Conservation (phyloP, 1,139 yeast species). For the Candida tetrigidarum region DNA sequence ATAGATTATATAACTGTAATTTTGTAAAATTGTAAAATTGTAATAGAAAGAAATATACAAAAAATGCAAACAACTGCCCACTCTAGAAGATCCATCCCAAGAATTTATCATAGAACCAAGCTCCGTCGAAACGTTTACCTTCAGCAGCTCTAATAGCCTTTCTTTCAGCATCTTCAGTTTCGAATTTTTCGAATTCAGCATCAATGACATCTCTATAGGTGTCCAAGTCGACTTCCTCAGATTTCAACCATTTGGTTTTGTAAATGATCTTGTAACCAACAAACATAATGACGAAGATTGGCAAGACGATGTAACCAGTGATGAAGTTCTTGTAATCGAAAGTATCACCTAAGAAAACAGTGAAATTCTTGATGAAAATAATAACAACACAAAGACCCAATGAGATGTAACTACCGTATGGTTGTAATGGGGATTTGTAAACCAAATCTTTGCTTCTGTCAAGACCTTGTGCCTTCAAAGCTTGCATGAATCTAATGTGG, state of each 20-base stretch:
- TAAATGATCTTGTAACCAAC: constrained; percentile 61
- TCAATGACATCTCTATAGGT: constrained; percentile 70
- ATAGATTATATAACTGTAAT: not conserved
- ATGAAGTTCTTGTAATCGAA: constrained; percentile 58
- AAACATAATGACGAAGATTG: constrained; percentile 59
- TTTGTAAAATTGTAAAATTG: not conserved
- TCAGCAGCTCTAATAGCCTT: constrained; percentile 42
- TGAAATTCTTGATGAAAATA: constrained; percentile 72
- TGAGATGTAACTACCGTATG: constrained; percentile 64
- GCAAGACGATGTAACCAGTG: constrained; percentile 80
- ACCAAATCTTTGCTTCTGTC: constrained; percentile 44
- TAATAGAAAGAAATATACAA: not conserved
- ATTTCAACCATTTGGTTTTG: constrained; percentile 54
- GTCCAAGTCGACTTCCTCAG: constrained; percentile 65
- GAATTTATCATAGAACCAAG: constrained; percentile 60
- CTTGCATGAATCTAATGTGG: constrained; percentile 65
- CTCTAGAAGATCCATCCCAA: constrained; percentile 40
- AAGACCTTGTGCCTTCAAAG: constrained; percentile 65
- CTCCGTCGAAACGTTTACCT: constrained; percentile 43
- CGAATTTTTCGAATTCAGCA: constrained; percentile 64
- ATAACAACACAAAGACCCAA: constrained; percentile 57
- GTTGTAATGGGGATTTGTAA: constrained; percentile 69
- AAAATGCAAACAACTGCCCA: too few relatives aligned
- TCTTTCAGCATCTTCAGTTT: constrained; percentile 37
- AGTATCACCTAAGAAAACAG: constrained; percentile 63